Percentiles rank a stretch among this genome's conserved stretches.
These are phyloP conservation scores for Gentiana straminea DNA, from an alignment of 257 asterid species.

Conservation along the genomic window DNA sequence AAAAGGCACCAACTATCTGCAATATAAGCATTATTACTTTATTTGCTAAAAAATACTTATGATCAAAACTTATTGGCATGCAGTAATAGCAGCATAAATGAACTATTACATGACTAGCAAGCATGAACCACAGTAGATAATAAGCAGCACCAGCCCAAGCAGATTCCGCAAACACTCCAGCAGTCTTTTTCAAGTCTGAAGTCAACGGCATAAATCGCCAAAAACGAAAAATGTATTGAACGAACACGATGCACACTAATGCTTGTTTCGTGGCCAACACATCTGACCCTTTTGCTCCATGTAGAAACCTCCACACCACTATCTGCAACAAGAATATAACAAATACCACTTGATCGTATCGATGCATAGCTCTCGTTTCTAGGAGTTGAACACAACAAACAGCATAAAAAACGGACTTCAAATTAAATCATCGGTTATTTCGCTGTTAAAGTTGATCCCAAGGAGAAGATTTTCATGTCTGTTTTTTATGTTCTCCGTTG, in stretches of 20 bases:
- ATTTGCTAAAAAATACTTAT: neutral
- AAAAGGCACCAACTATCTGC: conserved; percentile 86
- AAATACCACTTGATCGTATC: neutral
- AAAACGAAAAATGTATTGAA: conserved; percentile 81
- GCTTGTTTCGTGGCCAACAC: conserved; percentile 70
- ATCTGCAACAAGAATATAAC: conserved; percentile 34
- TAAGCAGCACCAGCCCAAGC: conserved; percentile 99
- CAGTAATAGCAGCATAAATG: conserved; percentile 13
- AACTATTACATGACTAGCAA: conserved; percentile 73
- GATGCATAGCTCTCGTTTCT: too few relatives aligned
- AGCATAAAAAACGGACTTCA: too few relatives aligned
- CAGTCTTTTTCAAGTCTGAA: conserved; percentile 87
- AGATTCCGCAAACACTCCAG: conserved; percentile 91
- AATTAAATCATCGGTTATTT: too few relatives aligned
- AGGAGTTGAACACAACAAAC: too few relatives aligned
- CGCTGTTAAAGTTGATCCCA: too few relatives aligned
- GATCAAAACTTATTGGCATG: neutral
- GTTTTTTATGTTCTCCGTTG: too few relatives aligned
- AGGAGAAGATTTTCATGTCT: too few relatives aligned
- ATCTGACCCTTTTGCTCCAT: conserved; percentile 49
- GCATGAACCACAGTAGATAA: conserved; percentile 82
- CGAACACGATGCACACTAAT: conserved; percentile 52
- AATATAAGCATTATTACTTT: conserved; percentile 3
- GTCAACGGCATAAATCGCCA: conserved; percentile 60
- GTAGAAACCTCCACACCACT: conserved; percentile 77